Evolutionary conservation across 768 basidiomycete species (phyloP), one percentile per base, ranked within the genome.

Genomic region (Psilocybe cyanescens): DNA sequence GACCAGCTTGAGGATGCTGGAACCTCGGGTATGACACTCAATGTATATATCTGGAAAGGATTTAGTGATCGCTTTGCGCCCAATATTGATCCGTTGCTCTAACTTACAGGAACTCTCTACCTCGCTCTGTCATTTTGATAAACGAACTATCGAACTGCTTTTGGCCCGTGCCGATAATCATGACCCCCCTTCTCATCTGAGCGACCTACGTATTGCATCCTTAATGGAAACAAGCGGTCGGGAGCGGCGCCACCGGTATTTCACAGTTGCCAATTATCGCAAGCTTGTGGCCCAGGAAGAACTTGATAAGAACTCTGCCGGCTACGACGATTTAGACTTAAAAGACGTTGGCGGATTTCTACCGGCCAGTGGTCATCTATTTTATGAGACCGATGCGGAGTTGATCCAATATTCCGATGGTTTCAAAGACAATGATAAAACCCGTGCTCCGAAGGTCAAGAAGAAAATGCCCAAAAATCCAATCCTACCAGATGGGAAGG

Each of bases 221-320:
- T 72, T 92, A 30, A 89, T 90, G 82, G 96, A 97, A 75, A 92
- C 86, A 0, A 81, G 83, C 63, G 93, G 93, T 4, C 86, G 94
- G 37, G 93, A 98, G 75, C 88, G 94, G 30, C 89, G 94, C 24
- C 86, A 94, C 71, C 83, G 94, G 63, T 94, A 94, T 70, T 95
- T 86, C 76, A 92, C 92, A 0, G 72, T 90, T 47, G 81, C 83
- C 1, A 85, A 87, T 31, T 97, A 92, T 74, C 82, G 79, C 31
- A 72, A 78, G 31, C 78, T 93, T 33, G 82, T 94, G 51, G 75
- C 78, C 2, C 78, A 80, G 48, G 91, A 95, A 72, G 83, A 84
- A 7, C 79, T 95, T 28, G 85, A 89, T 67, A 81, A 83, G 56
- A 66, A 74, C 3, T 72, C 75, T 45, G 75, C 77, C 4, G 77